Percentiles rank a stretch among this genome's conserved stretches.
phyloP scores from a whole-genome alignment of 2,329 filamentous ascomycete genomes.

The Aspergillus tubingensis region DNA sequence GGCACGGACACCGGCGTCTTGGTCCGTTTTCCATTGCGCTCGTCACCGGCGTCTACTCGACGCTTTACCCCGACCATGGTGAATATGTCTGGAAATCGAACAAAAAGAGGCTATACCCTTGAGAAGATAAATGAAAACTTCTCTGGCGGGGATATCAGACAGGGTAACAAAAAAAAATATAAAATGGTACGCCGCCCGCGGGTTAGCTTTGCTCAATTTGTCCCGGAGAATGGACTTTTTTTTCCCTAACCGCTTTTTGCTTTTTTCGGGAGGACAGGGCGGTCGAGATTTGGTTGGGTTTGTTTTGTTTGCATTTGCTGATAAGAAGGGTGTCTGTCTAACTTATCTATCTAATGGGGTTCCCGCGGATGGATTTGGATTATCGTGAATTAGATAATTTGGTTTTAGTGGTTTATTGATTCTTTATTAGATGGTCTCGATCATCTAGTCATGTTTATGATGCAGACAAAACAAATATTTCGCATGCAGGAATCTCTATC shows the following conservation, averaged over 20 bases:
- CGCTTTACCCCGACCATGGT: conserved; percentile 47
- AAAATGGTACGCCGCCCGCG: conserved; percentile 7
- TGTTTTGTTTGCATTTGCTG: conserved; percentile 18
- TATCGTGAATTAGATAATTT: too few species aligned
- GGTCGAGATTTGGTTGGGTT: conserved; percentile 17
- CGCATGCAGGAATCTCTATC: background rate
- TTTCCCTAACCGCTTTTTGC: conserved; percentile 17
- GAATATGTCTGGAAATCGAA: background rate
- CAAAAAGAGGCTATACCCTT: background rate
- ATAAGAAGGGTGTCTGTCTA: conserved; percentile 3
- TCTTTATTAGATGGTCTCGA: background rate
- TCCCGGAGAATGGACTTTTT: conserved; percentile 13
- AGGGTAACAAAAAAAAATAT: background rate
- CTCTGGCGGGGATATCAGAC: background rate
- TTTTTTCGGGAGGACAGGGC: conserved; percentile 26
- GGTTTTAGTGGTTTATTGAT: too few species aligned
- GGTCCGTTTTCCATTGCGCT: conserved; percentile 44
- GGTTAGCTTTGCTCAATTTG: conserved; percentile 13
- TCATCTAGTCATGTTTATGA: background rate
- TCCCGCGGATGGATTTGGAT: too few species aligned
- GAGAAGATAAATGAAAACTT: background rate
- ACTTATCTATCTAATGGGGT: too few species aligned
- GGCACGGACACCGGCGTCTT: conserved; percentile 28
- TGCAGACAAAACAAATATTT: background rate
- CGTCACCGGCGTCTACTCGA: conserved; percentile 39